phyloP scores from a whole-genome alignment of 2,329 filamentous ascomycete species.

The Colletotrichum chlorophyti region DNA sequence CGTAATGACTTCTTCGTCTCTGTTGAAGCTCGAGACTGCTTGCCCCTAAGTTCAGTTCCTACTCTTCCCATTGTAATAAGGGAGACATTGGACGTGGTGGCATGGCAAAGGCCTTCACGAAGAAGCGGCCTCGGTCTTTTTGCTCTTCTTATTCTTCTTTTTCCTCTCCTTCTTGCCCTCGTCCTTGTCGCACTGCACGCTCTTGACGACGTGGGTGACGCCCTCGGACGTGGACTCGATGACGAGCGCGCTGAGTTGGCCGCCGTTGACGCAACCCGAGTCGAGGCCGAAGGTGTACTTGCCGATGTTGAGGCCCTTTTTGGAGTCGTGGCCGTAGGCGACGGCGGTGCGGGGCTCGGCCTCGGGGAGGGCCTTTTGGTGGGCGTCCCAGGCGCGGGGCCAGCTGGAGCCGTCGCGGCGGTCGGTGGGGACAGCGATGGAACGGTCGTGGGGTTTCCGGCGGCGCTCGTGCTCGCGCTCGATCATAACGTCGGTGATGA shows the following conservation, averaged over 20 bases:
- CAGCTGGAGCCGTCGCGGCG: slow-evolving; percentile 64
- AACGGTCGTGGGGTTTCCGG: slow-evolving; percentile 35
- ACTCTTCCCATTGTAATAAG: no score
- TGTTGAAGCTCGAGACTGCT: no score
- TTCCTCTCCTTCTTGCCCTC: slow-evolving; percentile 17
- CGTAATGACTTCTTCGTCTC: no score
- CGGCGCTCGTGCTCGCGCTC: slow-evolving; percentile 29
- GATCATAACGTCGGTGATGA: slow-evolving; percentile 21
- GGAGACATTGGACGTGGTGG: no score
- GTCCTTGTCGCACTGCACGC: slow-evolving; percentile 46
- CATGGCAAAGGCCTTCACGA: no score
- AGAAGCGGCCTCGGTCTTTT: slow-evolving; percentile 15
- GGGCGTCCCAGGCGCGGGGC: slow-evolving; percentile 67
- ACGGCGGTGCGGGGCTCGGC: slow-evolving; percentile 64
- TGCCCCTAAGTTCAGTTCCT: no score
- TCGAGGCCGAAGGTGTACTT: slow-evolving; percentile 86
- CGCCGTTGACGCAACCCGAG: slow-evolving; percentile 80
- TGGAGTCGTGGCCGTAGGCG: slow-evolving; percentile 88
- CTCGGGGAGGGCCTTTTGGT: slow-evolving; percentile 45
- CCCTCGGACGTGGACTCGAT: slow-evolving; percentile 59
- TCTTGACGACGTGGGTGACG: slow-evolving; percentile 44
- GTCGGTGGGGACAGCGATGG: slow-evolving; percentile 45
- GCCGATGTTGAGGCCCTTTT: slow-evolving; percentile 65
- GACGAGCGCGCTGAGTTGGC: slow-evolving; percentile 77
- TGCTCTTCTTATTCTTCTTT: slow-evolving; percentile 27